phyloP scores from a whole-genome alignment of 306 rosid genomes.

The Malus asiatica region DNA sequence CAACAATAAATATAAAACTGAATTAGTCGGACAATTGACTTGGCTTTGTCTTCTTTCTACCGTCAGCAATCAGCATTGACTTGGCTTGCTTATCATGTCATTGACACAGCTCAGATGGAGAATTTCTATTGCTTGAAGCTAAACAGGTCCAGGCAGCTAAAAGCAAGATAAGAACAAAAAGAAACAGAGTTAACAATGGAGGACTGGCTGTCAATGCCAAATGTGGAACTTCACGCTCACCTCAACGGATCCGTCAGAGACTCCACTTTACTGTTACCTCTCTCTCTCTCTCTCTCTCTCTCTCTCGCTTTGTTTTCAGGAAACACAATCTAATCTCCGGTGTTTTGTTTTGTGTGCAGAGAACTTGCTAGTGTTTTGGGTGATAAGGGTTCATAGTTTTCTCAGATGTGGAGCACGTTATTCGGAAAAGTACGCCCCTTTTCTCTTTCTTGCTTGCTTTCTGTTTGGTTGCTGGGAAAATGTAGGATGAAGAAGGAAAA shows the following conservation, averaged over 20 bases:
- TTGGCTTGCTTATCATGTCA: no score
- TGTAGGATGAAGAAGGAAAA: background rate
- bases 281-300: background rate
- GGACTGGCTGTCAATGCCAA: conserved; percentile 64
- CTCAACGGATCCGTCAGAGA: conserved; percentile 93
- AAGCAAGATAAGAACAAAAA: background rate
- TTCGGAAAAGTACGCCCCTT: conserved; percentile 51
- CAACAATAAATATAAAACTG: no score
- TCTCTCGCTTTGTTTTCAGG: background rate
- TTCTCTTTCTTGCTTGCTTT: background rate
- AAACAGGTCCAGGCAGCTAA: no score
- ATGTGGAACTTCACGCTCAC: conserved; percentile 90
- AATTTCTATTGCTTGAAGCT: no score
- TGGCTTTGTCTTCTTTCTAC: no score
- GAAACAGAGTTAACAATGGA: conserved; percentile 30
- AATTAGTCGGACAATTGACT: no score
- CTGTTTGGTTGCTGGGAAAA: conserved; percentile 14
- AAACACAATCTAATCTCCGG: background rate
- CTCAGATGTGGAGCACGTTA: conserved; percentile 66
- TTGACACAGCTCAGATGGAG: background rate
- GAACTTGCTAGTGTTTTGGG: conserved; percentile 66
- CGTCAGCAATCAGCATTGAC: no score
- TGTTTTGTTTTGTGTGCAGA: conserved; percentile 29
- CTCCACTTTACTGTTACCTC: conserved; percentile 55
- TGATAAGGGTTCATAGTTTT: conserved; percentile 47